A percentile compares a stretch with the other conserved stretches of the same genome.
These are phyloP conservation scores for Dipteronia dyeriana DNA, from an alignment of 345 rosid species.

Conservation along the genomic window DNA sequence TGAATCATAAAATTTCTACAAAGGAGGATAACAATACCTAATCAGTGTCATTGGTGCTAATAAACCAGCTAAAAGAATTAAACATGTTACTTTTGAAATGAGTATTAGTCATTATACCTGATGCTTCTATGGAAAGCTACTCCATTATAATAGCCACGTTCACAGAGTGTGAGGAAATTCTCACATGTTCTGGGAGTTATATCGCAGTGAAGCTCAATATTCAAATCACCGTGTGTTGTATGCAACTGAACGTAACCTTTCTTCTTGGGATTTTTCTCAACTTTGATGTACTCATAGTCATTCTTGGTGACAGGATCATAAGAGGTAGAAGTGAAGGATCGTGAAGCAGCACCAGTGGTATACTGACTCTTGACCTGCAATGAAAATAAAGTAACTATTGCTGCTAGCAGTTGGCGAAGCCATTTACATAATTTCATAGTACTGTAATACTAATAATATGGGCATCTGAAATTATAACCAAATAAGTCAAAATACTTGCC, in stretches of 20 bases:
- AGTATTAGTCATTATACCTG: conserved; percentile 42
- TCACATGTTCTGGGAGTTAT: conserved; percentile 90
- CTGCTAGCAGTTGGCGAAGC: neutral
- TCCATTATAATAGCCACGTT: conserved; percentile 79
- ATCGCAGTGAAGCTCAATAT: conserved; percentile 92
- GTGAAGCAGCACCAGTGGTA: conserved; percentile 94
- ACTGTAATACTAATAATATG: neutral
- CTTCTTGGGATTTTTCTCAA: conserved; percentile 91
- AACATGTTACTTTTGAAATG: neutral
- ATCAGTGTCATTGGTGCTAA: conserved; percentile 10
- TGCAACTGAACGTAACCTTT: conserved; percentile 94
- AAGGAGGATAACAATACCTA: neutral
- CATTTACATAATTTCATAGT: neutral
- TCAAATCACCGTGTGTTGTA: conserved; percentile 89
- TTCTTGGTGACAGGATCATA: conserved; percentile 88
- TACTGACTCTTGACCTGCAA: conserved; percentile 81
- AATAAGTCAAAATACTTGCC: neutral
- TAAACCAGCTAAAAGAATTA: conserved; percentile 11
- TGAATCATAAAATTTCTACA: conserved; percentile 95
- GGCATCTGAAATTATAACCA: neutral
- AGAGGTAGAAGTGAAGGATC: conserved; percentile 90
- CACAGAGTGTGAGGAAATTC: conserved; percentile 89
- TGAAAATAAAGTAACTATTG: conserved; percentile 16
- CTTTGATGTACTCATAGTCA: conserved; percentile 80
- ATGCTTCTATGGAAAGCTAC: conserved; percentile 80